Percentiles rank a stretch among this genome's conserved stretches.
These are phyloP conservation scores for Venturia asperata DNA, from an alignment of 2,329 filamentous ascomycete genomes.

Conservation along the genomic window DNA sequence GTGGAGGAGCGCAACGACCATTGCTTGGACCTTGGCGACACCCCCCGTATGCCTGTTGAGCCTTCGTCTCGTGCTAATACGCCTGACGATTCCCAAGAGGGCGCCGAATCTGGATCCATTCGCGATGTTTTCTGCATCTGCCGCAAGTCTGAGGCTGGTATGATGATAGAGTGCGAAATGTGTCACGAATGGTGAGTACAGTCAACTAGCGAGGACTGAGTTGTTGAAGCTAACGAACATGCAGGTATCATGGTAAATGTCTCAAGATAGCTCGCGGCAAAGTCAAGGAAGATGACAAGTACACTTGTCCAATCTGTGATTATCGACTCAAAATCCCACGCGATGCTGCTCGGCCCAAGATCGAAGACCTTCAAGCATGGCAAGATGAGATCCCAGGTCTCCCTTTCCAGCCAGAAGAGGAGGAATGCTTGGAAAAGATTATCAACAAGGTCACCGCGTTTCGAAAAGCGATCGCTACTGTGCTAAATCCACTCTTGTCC, in stretches of 20 bases:
- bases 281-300: constrained; percentile 97
- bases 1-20: constrained; percentile 82
- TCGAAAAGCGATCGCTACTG: constrained; percentile 70
- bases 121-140: constrained; percentile 96
- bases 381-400: constrained; percentile 72
- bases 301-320: constrained; percentile 96
- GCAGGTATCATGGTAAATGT: constrained; percentile 94
- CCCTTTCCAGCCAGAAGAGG: constrained; percentile 94
- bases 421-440: constrained; percentile 77
- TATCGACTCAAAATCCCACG: constrained; percentile 95
- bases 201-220: neutral
- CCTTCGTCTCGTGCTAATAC: constrained; percentile 79
- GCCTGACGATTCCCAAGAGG: constrained; percentile 46
- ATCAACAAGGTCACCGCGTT: constrained; percentile 80
- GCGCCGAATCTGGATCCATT: constrained; percentile 42
- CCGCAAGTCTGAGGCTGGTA: constrained; percentile 82
- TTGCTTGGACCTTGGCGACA: constrained; percentile 88
- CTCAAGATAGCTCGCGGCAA: constrained; percentile 96
- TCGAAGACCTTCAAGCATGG: constrained; percentile 81
- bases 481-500: constrained; percentile 73
- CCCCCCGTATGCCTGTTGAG: constrained; percentile 82
- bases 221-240: neutral
- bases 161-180: constrained; percentile 99
- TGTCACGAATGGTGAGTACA: constrained; percentile 86
- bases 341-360: constrained; percentile 87